These are phyloP conservation scores for Entomortierella lignicola DNA, from an alignment of 192 early-diverging fungal genomes.

Conservation along the genomic window DNA sequence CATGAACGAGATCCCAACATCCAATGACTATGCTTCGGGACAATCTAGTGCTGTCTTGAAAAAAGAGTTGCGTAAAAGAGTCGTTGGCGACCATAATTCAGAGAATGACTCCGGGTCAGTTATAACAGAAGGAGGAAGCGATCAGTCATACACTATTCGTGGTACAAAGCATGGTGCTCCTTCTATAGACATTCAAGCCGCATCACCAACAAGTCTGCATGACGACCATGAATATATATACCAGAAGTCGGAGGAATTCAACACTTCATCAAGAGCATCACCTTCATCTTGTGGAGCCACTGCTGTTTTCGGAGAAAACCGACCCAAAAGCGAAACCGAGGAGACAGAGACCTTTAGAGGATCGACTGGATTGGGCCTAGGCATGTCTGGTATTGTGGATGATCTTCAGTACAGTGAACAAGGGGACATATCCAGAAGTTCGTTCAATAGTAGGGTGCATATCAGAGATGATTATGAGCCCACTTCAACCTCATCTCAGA, in stretches of 20 bases:
- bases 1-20: slow-evolving; percentile 29
- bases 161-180: background rate
- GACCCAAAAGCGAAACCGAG: background rate
- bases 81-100: background rate
- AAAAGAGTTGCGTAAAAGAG: background rate
- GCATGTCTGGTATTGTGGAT: slow-evolving; percentile 6
- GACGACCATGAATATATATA: background rate
- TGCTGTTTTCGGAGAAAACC: background rate
- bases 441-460: slow-evolving; percentile 16
- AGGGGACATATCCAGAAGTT: slow-evolving; percentile 5
- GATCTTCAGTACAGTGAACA: background rate
- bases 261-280: background rate
- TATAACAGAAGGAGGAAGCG: background rate
- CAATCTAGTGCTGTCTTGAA: slow-evolving; percentile 19
- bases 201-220: background rate
- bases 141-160: background rate
- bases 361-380: background rate
- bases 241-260: background rate
- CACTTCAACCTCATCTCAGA: background rate
- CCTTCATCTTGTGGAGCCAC: background rate
- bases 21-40: background rate
- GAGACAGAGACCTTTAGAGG: background rate
- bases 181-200: background rate
- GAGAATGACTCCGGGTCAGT: background rate
- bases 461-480: slow-evolving; percentile 13